Percentiles rank a stretch among this genome's conserved stretches.
phyloP scores from a whole-genome alignment of 2,329 filamentous ascomycete species.

The Rhynchosporium agropyri region DNA sequence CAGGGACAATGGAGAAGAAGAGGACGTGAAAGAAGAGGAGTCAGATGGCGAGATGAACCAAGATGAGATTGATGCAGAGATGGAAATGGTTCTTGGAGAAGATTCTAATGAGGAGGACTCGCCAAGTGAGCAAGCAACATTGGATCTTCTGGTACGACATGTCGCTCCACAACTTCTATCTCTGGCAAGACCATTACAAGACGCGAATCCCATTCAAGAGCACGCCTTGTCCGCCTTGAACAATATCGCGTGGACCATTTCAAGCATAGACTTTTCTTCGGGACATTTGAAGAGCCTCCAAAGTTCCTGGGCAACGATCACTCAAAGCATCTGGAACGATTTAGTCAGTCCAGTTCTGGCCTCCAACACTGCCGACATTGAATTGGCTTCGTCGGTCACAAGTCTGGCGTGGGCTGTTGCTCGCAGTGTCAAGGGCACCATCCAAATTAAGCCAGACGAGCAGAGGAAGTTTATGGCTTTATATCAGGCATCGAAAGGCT shows the following conservation, averaged over 20 bases:
- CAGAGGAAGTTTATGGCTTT: conserved; percentile 66
- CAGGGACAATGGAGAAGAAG: conserved; percentile 44
- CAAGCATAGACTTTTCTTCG: conserved; percentile 60
- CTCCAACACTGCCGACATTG: conserved; percentile 62
- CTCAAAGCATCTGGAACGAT: conserved; percentile 59
- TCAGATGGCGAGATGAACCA: conserved; percentile 54
- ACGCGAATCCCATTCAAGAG: conserved; percentile 49
- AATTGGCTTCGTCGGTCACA: conserved; percentile 63
- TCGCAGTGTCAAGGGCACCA: conserved; percentile 54
- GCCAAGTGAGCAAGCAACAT: conserved; percentile 33
- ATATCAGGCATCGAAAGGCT: conserved; percentile 59
- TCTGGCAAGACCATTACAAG: conserved; percentile 27
- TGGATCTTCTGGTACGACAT: conserved; percentile 39
- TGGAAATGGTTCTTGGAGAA: conserved; percentile 63
- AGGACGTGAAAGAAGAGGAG: conserved; percentile 47
- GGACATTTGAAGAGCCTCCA: conserved; percentile 54
- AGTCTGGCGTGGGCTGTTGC: conserved; percentile 68
- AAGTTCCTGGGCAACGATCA: conserved; percentile 56
- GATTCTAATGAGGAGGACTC: conserved; percentile 46
- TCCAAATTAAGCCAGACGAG: conserved; percentile 55
- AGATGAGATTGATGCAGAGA: conserved; percentile 63
- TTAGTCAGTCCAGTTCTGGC: conserved; percentile 59
- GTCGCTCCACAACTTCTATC: conserved; percentile 39
- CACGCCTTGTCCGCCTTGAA: conserved; percentile 63
- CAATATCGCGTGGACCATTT: conserved; percentile 69